Conservation (phyloP, 306 rosid species). For the Vigna hirtella region DNA sequence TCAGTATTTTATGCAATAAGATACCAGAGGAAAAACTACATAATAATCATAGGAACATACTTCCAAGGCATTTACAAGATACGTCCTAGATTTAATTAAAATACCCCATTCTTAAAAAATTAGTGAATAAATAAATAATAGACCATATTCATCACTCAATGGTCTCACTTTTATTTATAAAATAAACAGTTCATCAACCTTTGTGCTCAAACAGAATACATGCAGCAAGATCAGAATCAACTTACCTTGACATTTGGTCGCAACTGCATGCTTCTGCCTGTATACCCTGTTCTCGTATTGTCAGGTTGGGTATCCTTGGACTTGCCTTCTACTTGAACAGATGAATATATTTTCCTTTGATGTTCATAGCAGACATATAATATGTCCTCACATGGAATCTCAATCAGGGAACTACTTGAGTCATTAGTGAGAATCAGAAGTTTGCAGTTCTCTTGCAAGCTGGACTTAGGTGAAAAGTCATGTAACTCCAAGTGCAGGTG, state of each 20-base stretch:
- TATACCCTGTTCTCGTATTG: conserved; percentile 48
- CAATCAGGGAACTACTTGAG: conserved; percentile 70
- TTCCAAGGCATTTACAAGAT: conserved; percentile 20
- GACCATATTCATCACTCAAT: conserved; percentile 3
- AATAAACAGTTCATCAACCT: conserved; percentile 22
- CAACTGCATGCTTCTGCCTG: conserved; percentile 46
- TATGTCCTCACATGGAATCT: conserved; percentile 78
- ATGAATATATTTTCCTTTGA: conserved; percentile 55
- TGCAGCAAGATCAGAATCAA: conserved; percentile 23
- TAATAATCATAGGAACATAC: neutral
- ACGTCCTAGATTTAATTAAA: neutral
- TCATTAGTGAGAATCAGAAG: conserved; percentile 75
- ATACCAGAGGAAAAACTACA: conserved; percentile 15
- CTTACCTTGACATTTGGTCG: conserved; percentile 62
- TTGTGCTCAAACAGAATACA: conserved; percentile 10
- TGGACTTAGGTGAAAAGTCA: conserved; percentile 49
- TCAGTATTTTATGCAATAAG: conserved; percentile 16
- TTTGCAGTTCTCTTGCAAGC: conserved; percentile 61
- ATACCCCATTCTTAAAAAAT: neutral
- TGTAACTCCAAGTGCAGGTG: conserved; percentile 45
- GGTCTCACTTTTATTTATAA: conserved; percentile 10
- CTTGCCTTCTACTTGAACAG: conserved; percentile 55
- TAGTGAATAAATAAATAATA: neutral
- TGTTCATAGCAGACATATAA: conserved; percentile 61
- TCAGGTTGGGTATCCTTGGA: conserved; percentile 48